These are phyloP conservation scores for Baorangia bicolor DNA, from an alignment of 768 basidiomycete genomes.

Conservation along the genomic window DNA sequence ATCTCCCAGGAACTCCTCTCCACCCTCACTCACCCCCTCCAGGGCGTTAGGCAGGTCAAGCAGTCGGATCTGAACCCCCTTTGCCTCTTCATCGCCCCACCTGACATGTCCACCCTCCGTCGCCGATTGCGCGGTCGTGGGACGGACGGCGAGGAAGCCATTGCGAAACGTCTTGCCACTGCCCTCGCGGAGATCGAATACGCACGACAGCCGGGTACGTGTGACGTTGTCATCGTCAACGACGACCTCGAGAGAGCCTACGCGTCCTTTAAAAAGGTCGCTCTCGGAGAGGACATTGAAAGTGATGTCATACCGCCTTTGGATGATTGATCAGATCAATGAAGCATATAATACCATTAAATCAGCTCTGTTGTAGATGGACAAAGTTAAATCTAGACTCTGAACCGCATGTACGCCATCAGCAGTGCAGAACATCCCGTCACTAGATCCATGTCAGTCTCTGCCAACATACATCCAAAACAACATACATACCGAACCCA, in stretches of 20 bases:
- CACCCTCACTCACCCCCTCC: slow-evolving; percentile 3
- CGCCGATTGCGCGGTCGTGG: slow-evolving; percentile 74
- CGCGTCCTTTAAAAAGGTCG: slow-evolving; percentile 68
- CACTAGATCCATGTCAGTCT: slow-evolving; percentile 43
- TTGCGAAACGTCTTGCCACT: slow-evolving; percentile 72
- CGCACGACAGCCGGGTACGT: slow-evolving; percentile 70
- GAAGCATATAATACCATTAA: not conserved
- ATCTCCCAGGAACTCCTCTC: not conserved
- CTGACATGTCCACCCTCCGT: slow-evolving; percentile 68
- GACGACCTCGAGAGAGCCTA: slow-evolving; percentile 87
- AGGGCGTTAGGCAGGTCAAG: slow-evolving; percentile 95
- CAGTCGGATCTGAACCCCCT: slow-evolving; percentile 77
- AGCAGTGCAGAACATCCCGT: slow-evolving; percentile 84
- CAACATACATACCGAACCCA: slow-evolving; percentile 65
- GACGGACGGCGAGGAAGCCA: slow-evolving; percentile 74
- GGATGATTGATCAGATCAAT: slow-evolving; percentile 43
- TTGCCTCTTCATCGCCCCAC: slow-evolving; percentile 91
- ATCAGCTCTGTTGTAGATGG: not conserved
- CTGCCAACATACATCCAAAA: not conserved
- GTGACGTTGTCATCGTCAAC: slow-evolving; percentile 87
- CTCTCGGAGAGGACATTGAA: slow-evolving; percentile 60
- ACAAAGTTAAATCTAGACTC: too few relatives aligned
- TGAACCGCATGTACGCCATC: slow-evolving; percentile 84
- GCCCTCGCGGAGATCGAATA: slow-evolving; percentile 82
- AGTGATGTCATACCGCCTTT: slow-evolving; percentile 69